Conservation (phyloP, 140 eudicot species). For the Ambrosia hybrid region DNA sequence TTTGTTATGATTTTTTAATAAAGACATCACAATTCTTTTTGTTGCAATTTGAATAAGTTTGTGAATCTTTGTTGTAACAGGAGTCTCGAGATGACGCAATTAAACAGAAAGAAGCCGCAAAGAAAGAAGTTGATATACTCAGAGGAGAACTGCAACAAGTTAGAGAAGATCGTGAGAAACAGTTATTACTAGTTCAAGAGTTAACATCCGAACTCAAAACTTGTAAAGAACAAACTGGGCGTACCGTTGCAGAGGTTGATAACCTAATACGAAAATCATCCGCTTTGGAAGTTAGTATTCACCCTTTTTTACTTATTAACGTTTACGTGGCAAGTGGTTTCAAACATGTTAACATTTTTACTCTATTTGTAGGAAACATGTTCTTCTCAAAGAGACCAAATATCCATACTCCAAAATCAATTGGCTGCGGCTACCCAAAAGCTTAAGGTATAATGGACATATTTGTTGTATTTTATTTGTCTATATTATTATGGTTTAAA, state of each 20-base stretch:
- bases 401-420: slow-evolving; percentile 57
- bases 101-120: slow-evolving; percentile 68
- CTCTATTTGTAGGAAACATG: slow-evolving; percentile 53
- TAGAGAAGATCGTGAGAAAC: slow-evolving; percentile 80
- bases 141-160: slow-evolving; percentile 72
- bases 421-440: slow-evolving; percentile 64
- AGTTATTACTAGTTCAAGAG: slow-evolving; percentile 45
- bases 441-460: slow-evolving; percentile 46
- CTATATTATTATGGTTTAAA: neutral
- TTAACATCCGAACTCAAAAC: slow-evolving; percentile 46
- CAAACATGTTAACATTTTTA: neutral
- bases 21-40: neutral
- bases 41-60: neutral
- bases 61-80: slow-evolving; percentile 32
- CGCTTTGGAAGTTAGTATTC: slow-evolving; percentile 73
- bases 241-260: slow-evolving; percentile 47
- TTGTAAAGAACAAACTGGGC: slow-evolving; percentile 55
- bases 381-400: slow-evolving; percentile 58
- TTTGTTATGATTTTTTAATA: neutral
- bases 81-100: slow-evolving; percentile 66
- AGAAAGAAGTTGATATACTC: slow-evolving; percentile 54
- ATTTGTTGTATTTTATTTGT: neutral
- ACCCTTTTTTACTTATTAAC: neutral
- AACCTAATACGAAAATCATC: slow-evolving; percentile 39
- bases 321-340: neutral